Conservation (phyloP, 768 basidiomycete species). For the Asterophora lycoperdoides region DNA sequence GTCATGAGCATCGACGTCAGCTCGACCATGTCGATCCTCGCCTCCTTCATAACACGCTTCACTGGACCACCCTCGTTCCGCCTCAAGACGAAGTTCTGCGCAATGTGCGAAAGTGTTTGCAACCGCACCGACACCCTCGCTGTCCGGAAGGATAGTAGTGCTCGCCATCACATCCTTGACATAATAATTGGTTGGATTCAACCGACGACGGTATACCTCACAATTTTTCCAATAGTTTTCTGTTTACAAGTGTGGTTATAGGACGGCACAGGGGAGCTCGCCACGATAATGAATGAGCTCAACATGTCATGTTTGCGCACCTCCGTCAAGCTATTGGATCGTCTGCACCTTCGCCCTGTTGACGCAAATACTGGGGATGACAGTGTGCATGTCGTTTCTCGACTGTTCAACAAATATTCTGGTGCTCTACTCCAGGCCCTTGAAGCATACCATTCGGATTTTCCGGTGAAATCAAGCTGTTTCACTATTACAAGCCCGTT, state of each 20-base stretch:
- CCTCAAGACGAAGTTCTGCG: constrained; percentile 73
- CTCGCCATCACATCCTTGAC: constrained; percentile 71
- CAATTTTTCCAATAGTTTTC: neutral
- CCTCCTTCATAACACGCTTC: constrained; percentile 63
- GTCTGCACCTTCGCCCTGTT: constrained; percentile 58
- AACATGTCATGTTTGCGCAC: constrained; percentile 74
- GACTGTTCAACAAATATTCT: constrained; percentile 79
- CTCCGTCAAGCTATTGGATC: constrained; percentile 69
- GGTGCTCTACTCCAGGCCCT: constrained; percentile 59
- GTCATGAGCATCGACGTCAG: constrained; percentile 61
- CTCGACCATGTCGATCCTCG: constrained; percentile 53
- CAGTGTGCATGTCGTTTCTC: constrained; percentile 62
- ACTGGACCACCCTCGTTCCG: constrained; percentile 50
- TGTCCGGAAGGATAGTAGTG: constrained; percentile 60
- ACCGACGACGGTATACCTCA: constrained; percentile 40
- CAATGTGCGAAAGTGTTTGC: constrained; percentile 64
- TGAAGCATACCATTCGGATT: constrained; percentile 47
- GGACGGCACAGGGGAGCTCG: constrained; percentile 33
- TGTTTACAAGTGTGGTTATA: constrained; percentile 13
- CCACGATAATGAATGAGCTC: constrained; percentile 53
- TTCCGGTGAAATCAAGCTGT: constrained; percentile 36
- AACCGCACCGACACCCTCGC: constrained; percentile 56
- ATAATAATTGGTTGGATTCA: constrained; percentile 78
- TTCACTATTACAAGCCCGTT: too few species aligned
- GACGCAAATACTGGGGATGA: constrained; percentile 60